Base-by-base conservation (phyloP, 805 yeast species). In the Metschnikowia continentalis region DNA sequence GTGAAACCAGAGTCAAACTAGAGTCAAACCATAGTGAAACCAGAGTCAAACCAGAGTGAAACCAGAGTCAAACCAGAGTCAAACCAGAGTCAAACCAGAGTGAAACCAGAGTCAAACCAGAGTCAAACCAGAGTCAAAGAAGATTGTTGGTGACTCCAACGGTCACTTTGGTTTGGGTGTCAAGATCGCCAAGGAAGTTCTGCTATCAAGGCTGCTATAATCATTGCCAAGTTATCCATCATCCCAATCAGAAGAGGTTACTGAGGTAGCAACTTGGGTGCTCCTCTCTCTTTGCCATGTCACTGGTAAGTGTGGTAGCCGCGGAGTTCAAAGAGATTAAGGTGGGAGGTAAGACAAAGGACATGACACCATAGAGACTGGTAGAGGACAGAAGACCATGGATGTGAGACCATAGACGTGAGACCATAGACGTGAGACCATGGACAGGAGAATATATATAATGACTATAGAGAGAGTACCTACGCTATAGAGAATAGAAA, bases 91-190 rank as follows among this genome's bases (percentile, higher is more conserved):
- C n/a, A n/a, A 22, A n/a, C 26, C 6, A 22, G 26, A 22, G 8
- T 22, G 99, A 94, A 83, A 94, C 99, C 85, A 86, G 96, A 82
- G 99, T 99, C 72, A 99, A 99, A 99, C 90, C 99, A 94, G 85
- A 92, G 99, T 86, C 20, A 19, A 19, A 94, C 98, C 81, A 90
- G 99, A 86, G 91, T 92, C 6, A 6, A 20, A 4, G 17, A 17
- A 17, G 17, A 17, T 94, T 74, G 90, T 94, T 76, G 99, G 99
- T 84, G 99, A 94, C 84, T 82, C 91, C 72, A 90, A 90, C 89
- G 99, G 99, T 78, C 99, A 94, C 85, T 96, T 94, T 80, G 99
- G 99, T 89, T 87, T 94, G 76, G 99, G 99, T 83, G 90, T 94
- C 84, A 94, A 94, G 91, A 92, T 98, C 77, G 96, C 99, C 71